Conservation (phyloP, 1,284 basidiomycete genomes). For the Ganoderma leucocontextum region DNA sequence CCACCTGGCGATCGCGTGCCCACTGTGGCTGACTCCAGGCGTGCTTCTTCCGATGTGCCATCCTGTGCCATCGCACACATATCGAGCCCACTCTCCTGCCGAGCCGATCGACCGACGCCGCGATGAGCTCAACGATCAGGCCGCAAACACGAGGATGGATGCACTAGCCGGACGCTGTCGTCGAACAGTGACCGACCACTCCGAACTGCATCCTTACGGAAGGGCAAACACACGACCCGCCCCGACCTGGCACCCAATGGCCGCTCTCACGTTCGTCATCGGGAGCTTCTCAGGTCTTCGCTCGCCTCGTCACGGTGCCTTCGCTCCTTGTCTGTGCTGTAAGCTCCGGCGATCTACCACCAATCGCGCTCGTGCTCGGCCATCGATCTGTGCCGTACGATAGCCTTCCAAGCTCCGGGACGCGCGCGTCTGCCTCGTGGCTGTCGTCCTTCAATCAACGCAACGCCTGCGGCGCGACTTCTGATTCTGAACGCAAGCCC, state of each 20-base stretch:
- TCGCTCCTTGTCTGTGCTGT: not conserved
- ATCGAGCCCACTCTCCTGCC: not conserved
- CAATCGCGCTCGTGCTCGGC: slow-evolving; percentile 4
- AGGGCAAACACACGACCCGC: not conserved
- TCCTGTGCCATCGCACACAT: not conserved
- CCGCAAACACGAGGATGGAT: slow-evolving; percentile 15
- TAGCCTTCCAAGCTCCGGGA: slow-evolving; percentile 4
- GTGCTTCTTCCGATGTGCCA: not conserved
- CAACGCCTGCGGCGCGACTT: not conserved
- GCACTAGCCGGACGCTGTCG: not conserved
- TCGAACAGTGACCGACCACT: not conserved
- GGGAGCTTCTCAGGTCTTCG: not conserved
- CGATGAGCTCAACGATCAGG: slow-evolving; percentile 14
- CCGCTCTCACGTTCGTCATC: slow-evolving; percentile 5
- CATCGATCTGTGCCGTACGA: not conserved
- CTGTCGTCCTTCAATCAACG: not conserved
- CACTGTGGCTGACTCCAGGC: not conserved
- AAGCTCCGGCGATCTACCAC: slow-evolving; percentile 6
- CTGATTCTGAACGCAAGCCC: not conserved
- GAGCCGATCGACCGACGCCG: not conserved
- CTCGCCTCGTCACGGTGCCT: not conserved
- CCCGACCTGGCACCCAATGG: slow-evolving; percentile 1
- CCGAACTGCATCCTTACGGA: not conserved
- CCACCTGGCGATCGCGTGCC: slow-evolving; percentile 7
- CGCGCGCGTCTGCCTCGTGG: not conserved